Conservation (phyloP, 805 yeast genomes). For the Ogataea paraovalis region DNA sequence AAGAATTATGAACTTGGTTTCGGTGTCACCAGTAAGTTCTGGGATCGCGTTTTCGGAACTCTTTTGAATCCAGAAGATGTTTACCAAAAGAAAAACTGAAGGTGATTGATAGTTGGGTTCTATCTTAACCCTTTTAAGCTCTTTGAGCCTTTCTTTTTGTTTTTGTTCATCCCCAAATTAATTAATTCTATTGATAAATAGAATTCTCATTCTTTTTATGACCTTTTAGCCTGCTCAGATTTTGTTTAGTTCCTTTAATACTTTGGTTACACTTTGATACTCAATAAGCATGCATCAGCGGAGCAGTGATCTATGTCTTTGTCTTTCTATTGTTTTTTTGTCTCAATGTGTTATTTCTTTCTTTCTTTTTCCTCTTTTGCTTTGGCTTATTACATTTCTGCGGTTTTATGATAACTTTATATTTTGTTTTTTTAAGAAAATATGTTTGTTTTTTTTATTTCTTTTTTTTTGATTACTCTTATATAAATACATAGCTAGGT, state of each 20-base stretch:
- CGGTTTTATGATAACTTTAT: neutral
- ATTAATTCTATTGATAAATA: too few species aligned
- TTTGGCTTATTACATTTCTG: neutral
- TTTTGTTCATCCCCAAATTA: neutral
- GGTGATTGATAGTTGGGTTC: neutral
- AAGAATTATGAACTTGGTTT: conserved; percentile 95
- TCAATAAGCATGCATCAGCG: too few species aligned
- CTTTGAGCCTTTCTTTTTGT: neutral
- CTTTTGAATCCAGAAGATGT: conserved; percentile 50
- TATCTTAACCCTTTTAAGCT: neutral
- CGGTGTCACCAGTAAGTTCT: conserved; percentile 90
- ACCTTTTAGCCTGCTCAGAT: too few species aligned
- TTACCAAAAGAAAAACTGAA: conserved; percentile 37
- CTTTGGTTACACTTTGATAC: too few species aligned
- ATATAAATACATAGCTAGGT: too few species aligned
- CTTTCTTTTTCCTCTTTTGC: neutral
- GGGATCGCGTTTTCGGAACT: conserved; percentile 92
- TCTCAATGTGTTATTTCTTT: neutral
- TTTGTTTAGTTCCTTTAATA: too few species aligned
- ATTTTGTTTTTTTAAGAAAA: neutral
- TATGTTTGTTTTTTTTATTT: too few species aligned
- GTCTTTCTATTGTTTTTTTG: neutral
- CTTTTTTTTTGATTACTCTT: too few species aligned
- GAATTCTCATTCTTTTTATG: too few species aligned
- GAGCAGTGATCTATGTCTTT: too few species aligned